Evolutionary conservation across 2,329 filamentous ascomycete genomes (phyloP).

Genomic region (Ploettnerulaceae sp.): DNA sequence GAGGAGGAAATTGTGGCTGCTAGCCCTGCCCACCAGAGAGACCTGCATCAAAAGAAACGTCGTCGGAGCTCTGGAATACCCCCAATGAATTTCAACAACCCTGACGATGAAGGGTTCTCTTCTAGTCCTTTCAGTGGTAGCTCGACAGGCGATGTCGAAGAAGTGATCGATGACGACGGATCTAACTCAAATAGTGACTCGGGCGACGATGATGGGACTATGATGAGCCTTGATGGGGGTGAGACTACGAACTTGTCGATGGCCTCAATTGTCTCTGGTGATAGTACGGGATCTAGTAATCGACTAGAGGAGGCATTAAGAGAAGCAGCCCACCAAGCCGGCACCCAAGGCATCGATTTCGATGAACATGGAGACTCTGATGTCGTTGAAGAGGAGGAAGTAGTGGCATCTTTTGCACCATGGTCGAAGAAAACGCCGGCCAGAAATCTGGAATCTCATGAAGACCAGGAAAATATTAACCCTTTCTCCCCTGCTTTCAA

Average conservation of each 20-base stretch:
- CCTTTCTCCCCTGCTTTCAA: conserved; percentile 38
- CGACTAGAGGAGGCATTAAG: conserved; percentile 73
- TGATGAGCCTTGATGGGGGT: conserved; percentile 68
- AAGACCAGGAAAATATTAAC: conserved; percentile 46
- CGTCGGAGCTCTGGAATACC: conserved; percentile 64
- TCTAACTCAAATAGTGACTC: conserved; percentile 44
- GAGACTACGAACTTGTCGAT: conserved; percentile 67
- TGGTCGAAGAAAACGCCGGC: conserved; percentile 58
- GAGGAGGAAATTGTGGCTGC: conserved; percentile 55
- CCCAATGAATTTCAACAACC: conserved; percentile 58
- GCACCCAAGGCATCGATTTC: conserved; percentile 62
- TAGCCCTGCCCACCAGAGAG: conserved; percentile 61
- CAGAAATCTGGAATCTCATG: conserved; percentile 30
- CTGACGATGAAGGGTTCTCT: conserved; percentile 62
- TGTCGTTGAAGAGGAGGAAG: conserved; percentile 46
- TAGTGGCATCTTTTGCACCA: conserved; percentile 69
- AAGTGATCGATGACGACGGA: conserved; percentile 46
- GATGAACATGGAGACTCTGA: conserved; percentile 49
- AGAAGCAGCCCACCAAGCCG: conserved; percentile 69
- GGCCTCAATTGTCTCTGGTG: conserved; percentile 54
- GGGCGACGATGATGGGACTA: conserved; percentile 69
- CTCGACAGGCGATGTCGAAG: conserved; percentile 41
- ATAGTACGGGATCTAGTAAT: conserved; percentile 59
- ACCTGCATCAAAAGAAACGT: conserved; percentile 56
- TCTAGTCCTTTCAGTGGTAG: conserved; percentile 73